phyloP scores from a whole-genome alignment of 192 early-diverging fungal species.

The Phlyctochytrium planicorne region DNA sequence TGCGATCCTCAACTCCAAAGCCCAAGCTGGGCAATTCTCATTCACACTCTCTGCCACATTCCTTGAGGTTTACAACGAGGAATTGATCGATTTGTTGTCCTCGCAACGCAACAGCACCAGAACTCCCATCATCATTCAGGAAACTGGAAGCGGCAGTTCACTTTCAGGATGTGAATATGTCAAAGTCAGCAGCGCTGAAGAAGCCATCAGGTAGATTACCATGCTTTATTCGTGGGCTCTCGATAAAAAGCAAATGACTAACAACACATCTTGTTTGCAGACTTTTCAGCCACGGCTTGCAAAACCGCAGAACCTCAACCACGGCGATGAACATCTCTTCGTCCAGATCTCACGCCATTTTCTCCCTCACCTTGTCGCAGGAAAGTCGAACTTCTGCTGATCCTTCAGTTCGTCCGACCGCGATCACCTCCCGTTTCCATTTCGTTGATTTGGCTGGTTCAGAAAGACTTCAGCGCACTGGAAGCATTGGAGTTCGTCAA shows the following conservation, averaged over 20 bases:
- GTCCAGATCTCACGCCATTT: slow-evolving; percentile 88
- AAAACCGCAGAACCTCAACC: slow-evolving; percentile 80
- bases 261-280: neutral
- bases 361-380: slow-evolving; percentile 85
- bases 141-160: slow-evolving; percentile 86
- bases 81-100: slow-evolving; percentile 85
- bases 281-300: slow-evolving; percentile 71
- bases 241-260: neutral
- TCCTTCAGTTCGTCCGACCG: neutral
- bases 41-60: slow-evolving; percentile 70
- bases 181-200: slow-evolving; percentile 62
- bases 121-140: slow-evolving; percentile 63
- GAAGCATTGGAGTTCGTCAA: slow-evolving; percentile 87
- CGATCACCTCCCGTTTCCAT: slow-evolving; percentile 84
- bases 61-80: slow-evolving; percentile 98
- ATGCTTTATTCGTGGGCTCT: too few relatives aligned
- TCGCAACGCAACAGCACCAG: slow-evolving; percentile 10
- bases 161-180: slow-evolving; percentile 85
- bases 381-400: neutral
- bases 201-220: slow-evolving; percentile 58
- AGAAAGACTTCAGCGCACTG: slow-evolving; percentile 89
- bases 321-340: slow-evolving; percentile 97
- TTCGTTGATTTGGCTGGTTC: slow-evolving; percentile 99
- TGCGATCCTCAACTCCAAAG: slow-evolving; percentile 9
- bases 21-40: slow-evolving; percentile 8